Base-by-base conservation (phyloP, 257 asterid genomes). In the Fraxinus pennsylvanica region DNA sequence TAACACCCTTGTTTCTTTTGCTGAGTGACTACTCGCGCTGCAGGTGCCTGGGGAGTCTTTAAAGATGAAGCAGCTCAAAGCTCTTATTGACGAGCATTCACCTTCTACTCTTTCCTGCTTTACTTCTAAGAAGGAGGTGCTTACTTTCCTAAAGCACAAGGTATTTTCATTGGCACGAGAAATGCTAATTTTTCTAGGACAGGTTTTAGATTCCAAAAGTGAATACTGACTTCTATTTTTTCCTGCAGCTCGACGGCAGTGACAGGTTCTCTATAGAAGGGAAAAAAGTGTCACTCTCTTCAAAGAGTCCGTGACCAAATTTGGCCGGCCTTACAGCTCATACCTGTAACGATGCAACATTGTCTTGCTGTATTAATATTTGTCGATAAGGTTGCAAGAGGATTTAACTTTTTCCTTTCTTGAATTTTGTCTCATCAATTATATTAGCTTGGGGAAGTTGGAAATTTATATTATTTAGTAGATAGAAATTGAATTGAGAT, bases 51-150 rank as follows among this genome's bases (percentile, higher is more conserved):
- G 89, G 74, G 88, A 86, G 83, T 82, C 92, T 17, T 82, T 95
- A 77, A 95, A 90, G 86, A 86, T 93, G 80, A 93, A 87, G 87
- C 93, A 90, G 84, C 98, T 96, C 75, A 96, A 96, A 84, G 87
- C 47, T 41, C 97, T 96, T 25, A 81, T 96, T 63, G 94, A 92
- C 67, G 90, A 93, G 76, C 93, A 82, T 41, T 86, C 96, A 21
- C 89, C 97, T 41, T 79, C 88, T 29, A 65, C 90, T 45, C 87
- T 91, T 78, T 86, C 89, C 63, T 57, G 74, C 70, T 80, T 85
- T 36, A 77, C 93, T 36, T 82, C 88, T 35, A 84, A 41, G 47
- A 41, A 86, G 75, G 96, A 91, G 76, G 89, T 89, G 0, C 87
- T 90, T 73, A 70, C 83, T 69, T 50, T 85, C 73, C 83, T 93